These are phyloP conservation scores for Inga leiocalycina DNA, from an alignment of 306 rosid species.

Conservation along the genomic window DNA sequence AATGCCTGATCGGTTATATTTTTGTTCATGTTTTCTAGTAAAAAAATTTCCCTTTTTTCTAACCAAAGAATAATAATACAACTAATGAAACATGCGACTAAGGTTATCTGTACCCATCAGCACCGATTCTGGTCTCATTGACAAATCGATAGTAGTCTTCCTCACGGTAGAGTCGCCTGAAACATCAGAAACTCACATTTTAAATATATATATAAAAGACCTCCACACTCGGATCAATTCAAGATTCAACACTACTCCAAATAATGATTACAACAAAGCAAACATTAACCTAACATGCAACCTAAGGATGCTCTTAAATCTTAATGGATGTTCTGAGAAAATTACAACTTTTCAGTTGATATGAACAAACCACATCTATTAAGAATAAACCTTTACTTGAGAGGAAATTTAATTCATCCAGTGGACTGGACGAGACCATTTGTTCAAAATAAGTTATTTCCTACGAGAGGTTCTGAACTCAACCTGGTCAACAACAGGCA, in stretches of 20 bases:
- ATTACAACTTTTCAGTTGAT: background rate
- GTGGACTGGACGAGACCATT: background rate
- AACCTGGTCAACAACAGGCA: background rate
- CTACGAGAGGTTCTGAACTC: background rate
- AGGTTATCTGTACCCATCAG: conserved; percentile 24
- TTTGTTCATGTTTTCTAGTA: background rate
- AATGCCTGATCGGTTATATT: background rate
- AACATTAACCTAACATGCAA: background rate
- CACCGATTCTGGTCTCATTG: conserved; percentile 34
- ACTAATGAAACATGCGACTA: background rate
- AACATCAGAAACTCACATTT: conserved; percentile 19
- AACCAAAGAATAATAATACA: background rate
- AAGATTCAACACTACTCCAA: background rate
- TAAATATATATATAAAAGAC: background rate
- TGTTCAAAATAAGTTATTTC: background rate
- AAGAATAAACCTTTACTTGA: background rate
- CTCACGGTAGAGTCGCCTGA: conserved; percentile 66
- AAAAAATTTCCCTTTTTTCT: background rate
- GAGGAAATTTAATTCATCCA: background rate
- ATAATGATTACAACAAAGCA: background rate
- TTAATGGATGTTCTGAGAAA: background rate
- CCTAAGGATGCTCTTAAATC: background rate
- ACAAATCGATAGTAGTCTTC: conserved; percentile 54
- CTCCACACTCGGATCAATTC: background rate
- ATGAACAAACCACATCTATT: background rate